Evolutionary conservation across 2,329 filamentous ascomycete species (phyloP), one percentile per base, ranked within the genome.

Genomic region (Tolypocladium amazonense): DNA sequence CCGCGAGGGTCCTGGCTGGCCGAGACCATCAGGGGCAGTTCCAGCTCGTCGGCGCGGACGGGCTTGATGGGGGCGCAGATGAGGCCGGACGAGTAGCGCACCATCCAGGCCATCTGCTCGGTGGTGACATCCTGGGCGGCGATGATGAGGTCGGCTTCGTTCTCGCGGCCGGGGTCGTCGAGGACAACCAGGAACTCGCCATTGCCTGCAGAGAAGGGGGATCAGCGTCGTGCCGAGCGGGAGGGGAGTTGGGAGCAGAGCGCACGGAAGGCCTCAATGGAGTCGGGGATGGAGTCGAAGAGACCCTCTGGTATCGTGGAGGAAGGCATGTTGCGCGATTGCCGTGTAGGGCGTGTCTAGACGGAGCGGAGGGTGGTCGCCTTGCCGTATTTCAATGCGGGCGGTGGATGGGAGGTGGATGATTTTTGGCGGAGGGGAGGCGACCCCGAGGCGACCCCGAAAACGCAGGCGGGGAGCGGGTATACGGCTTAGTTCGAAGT

Each of bases 121-220:
- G 92, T 82, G 11, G 93, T 96, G 64, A 97, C 78, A 69, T 88
- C 83, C 66, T 91, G 80, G 63, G 92, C 93, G 65, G 94, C 90
- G 71, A 97, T 95, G 75, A 97, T 97, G 56, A 99, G 85, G 77
- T 99, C 94, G 74, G 92, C 94, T 82, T 99, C 94, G 75, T 99
- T 99, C 76, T 99, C 94, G 74, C 94, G 92, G 63, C 87, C 85
- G 64, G 91, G 86, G 66, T 90, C 89, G 79, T 99, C 94, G 70
- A 99, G 90, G 43, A 97, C 93, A 63, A 99, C 86, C 72, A 99
- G 88, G 81, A 97, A 97, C 72, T 97, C 87, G 74, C 91, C 92
- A 75, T 86, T 84, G 69, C 81, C 87, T 90, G 65, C 54, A 56
- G 45, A 56, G 54, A 30, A 23, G 4, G 23, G 47, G 50, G 53